phyloP scores from a whole-genome alignment of 768 basidiomycete species.

The Lentinus tigrinus region DNA sequence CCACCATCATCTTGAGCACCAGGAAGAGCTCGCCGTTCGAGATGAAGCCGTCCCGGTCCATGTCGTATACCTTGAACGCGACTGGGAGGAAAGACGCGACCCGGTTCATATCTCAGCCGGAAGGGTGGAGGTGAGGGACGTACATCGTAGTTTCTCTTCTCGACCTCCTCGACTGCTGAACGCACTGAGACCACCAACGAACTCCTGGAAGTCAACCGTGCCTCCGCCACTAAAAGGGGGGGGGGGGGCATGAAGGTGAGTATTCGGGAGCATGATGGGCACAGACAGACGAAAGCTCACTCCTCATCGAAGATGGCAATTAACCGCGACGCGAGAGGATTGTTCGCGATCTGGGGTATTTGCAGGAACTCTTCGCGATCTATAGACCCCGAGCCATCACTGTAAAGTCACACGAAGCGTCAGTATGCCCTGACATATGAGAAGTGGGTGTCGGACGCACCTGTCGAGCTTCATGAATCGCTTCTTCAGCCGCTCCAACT shows the following conservation, averaged over 20 bases:
- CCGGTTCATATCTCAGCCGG: neutral
- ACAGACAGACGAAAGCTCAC: constrained; percentile 48
- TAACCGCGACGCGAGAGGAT: constrained; percentile 95
- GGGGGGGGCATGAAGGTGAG: neutral
- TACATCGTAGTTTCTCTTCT: constrained; percentile 95
- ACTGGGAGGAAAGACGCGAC: constrained; percentile 47
- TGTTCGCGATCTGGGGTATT: constrained; percentile 98
- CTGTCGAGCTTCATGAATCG: constrained; percentile 99
- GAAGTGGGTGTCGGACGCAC: constrained; percentile 36
- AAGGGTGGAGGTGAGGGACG: constrained; percentile 31
- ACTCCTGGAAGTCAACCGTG: constrained; percentile 99
- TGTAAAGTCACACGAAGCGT: constrained; percentile 26
- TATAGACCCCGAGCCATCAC: constrained; percentile 96
- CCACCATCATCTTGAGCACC: constrained; percentile 99
- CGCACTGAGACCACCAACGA: constrained; percentile 95
- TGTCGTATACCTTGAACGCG: constrained; percentile 99
- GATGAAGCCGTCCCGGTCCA: constrained; percentile 96
- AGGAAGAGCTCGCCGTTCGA: constrained; percentile 98
- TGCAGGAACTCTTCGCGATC: constrained; percentile 98
- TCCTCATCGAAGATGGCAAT: constrained; percentile 99
- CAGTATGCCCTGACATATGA: neutral
- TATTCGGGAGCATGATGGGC: too few species aligned
- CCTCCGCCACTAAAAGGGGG: constrained; percentile 82
- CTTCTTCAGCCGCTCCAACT: constrained; percentile 95
- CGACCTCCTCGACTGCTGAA: constrained; percentile 96